These are phyloP conservation scores for Prasinococcaceae sp. DNA, from an alignment of 139 green algal species.

Conservation along the genomic window DNA sequence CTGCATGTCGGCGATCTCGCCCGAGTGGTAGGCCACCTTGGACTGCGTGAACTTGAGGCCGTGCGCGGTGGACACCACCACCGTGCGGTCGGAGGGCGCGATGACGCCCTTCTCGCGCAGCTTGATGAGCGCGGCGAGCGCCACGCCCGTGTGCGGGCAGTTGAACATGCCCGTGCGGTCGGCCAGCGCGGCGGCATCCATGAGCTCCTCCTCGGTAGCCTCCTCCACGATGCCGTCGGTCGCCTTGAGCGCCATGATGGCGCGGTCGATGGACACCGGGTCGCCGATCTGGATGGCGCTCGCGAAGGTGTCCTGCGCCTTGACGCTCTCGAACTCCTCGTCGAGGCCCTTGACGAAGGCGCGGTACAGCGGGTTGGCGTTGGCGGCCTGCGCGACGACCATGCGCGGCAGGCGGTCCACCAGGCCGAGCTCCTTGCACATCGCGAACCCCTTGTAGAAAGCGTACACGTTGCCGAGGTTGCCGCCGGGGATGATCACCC, in stretches of 20 bases:
- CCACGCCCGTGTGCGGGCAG: conserved; percentile 79
- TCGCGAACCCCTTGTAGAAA: conserved; percentile 96
- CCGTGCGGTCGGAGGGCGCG: conserved; percentile 66
- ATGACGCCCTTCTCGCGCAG: conserved; percentile 73
- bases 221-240: conserved; percentile 94
- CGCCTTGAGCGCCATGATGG: conserved; percentile 82
- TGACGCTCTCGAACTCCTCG: conserved; percentile 74
- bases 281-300: conserved; percentile 97
- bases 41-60: conserved; percentile 94
- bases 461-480: conserved; percentile 99
- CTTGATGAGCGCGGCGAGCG: conserved; percentile 90
- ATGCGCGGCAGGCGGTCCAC: conserved; percentile 79
- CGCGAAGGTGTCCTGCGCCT: conserved; percentile 89
- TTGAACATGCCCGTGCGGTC: conserved; percentile 95
- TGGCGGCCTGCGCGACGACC: conserved; percentile 70
- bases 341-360: conserved; percentile 59
- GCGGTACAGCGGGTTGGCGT: conserved; percentile 95
- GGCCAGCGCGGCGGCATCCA: conserved; percentile 89
- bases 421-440: conserved; percentile 85
- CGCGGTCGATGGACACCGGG: conserved; percentile 92
- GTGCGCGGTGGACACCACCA: conserved; percentile 92
- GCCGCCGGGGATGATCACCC: conserved; percentile 91
- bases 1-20: conserved; percentile 54
- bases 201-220: conserved; percentile 95
- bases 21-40: conserved; percentile 92